These are phyloP conservation scores for Ophiostoma tasmaniense DNA, from an alignment of 2,329 filamentous ascomycete species.

Conservation along the genomic window DNA sequence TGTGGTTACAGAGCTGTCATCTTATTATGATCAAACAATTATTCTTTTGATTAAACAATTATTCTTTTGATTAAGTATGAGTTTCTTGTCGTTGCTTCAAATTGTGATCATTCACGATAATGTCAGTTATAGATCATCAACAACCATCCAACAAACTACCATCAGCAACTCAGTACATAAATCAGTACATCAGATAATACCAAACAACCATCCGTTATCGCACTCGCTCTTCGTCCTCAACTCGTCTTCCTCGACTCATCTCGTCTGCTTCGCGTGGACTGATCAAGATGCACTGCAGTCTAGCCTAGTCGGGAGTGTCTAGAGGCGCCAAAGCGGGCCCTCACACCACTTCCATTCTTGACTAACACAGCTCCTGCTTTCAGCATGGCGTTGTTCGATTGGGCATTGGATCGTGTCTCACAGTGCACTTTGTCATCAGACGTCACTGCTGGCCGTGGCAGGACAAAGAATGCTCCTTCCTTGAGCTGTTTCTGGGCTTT, in stretches of 20 bases:
- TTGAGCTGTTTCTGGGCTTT: too few relatives aligned
- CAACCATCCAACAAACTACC: background rate
- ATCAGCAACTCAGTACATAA: background rate
- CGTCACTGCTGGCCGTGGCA: background rate
- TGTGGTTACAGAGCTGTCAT: too few relatives aligned
- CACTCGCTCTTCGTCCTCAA: background rate
- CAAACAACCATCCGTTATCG: background rate
- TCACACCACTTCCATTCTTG: background rate
- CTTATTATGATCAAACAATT: too few relatives aligned
- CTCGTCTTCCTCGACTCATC: background rate
- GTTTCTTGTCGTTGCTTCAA: too few relatives aligned
- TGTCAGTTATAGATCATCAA: background rate
- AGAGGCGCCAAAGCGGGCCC: background rate
- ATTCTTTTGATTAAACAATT: too few relatives aligned
- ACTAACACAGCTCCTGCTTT: slow-evolving; percentile 1
- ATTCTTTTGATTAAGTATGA: too few relatives aligned
- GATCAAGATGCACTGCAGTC: background rate
- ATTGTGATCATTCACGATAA: too few relatives aligned
- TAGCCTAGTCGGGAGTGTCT: background rate
- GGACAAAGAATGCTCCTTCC: background rate
- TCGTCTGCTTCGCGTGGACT: background rate
- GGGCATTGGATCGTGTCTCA: background rate
- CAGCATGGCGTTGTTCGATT: background rate
- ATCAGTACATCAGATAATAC: background rate
- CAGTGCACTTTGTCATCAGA: background rate